These are phyloP conservation scores for Balamuthia mandrillaris DNA, from an alignment of 208 protist genomes.

Conservation along the genomic window DNA sequence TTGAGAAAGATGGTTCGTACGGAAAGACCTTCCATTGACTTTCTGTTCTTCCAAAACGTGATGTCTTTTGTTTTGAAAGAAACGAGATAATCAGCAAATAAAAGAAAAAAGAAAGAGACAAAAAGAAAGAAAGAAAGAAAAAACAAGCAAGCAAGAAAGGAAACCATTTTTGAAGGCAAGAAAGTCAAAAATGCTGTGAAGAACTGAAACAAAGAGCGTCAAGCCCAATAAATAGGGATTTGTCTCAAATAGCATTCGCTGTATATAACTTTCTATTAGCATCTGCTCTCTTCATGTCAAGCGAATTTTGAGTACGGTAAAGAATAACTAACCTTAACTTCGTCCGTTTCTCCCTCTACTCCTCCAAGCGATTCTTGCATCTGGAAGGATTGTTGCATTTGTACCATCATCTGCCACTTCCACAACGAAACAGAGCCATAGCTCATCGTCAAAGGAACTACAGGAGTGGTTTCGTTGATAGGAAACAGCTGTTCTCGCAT, in stretches of 20 bases:
- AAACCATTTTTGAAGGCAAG: slow-evolving; percentile 97
- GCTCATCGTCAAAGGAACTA: slow-evolving; percentile 29
- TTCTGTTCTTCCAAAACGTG: slow-evolving; percentile 79
- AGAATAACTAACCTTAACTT: slow-evolving; percentile 66
- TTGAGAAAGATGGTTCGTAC: slow-evolving; percentile 90
- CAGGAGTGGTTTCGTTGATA: slow-evolving; percentile 77
- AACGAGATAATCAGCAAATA: background rate
- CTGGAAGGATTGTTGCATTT: slow-evolving; percentile 78
- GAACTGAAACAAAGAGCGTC: slow-evolving; percentile 88
- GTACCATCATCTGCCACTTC: slow-evolving; percentile 57
- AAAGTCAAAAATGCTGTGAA: slow-evolving; percentile 97
- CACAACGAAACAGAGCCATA: slow-evolving; percentile 21
- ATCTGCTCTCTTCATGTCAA: slow-evolving; percentile 28
- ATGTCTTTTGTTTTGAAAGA: slow-evolving; percentile 69
- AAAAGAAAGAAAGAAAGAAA: background rate
- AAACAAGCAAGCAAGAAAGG: slow-evolving; percentile 56
- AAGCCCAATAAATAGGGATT: slow-evolving; percentile 88
- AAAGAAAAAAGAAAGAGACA: background rate
- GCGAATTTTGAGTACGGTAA: slow-evolving; percentile 39
- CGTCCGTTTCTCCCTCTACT: slow-evolving; percentile 67
- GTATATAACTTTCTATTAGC: background rate
- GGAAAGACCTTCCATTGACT: slow-evolving; percentile 92
- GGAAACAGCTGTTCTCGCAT: slow-evolving; percentile 77
- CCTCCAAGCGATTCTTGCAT: slow-evolving; percentile 75
- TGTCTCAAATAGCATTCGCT: slow-evolving; percentile 91